Base-by-base conservation (phyloP, 108 stramenopile species). In the Pseudonitzschia multistriata region DNA sequence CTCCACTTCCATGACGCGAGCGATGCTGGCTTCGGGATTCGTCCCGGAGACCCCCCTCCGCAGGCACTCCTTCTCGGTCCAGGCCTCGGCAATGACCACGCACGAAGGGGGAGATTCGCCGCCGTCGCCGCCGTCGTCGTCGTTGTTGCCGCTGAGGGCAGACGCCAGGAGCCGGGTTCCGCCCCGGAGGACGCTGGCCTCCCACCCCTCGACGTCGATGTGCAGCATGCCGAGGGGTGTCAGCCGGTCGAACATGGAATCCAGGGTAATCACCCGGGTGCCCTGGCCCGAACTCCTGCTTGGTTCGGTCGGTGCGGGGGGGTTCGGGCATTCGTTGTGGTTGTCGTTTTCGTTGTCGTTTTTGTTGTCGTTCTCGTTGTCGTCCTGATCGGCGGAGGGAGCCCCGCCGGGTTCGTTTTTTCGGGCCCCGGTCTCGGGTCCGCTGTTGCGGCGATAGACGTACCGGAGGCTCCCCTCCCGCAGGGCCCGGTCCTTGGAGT, bases 121-220 rank as follows among this genome's bases (percentile, higher is more conserved):
- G 3, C 24, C 50, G 8, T 52, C 25, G 50, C 22, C 3, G 42
- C 17, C 15, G 42, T 25, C 24, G 24, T 52, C 25, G 21, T 19
- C 19, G 25, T 19, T 19, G 19, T 25, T 19, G 7, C 2, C 0
- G 2, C 24, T 8, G 24, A 24, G 50, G 8, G 24, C 25, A 25
- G 22, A 7, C 21, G 50, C 24, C 50, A 60, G 34, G 3, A 33
- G 28, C 11, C 28, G 31, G 19, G 2, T 60, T 29, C 31, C 59
- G 15, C 59, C 59, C 27, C 35, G 59, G n/a, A 60, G 34, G 3
- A 60, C 35, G 59, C 35, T 35, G 27, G 59, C 19, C 21, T 60
- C 59, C 35, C 35, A 36, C 5, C 59, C 59, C 35, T 60, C 59
- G 31, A 36, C 35, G 27, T 60, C 59, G 30, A 60, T 60, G 34